Evolutionary conservation across 2,329 filamentous ascomycete species (phyloP).

Genomic region (Fusarium sp.): DNA sequence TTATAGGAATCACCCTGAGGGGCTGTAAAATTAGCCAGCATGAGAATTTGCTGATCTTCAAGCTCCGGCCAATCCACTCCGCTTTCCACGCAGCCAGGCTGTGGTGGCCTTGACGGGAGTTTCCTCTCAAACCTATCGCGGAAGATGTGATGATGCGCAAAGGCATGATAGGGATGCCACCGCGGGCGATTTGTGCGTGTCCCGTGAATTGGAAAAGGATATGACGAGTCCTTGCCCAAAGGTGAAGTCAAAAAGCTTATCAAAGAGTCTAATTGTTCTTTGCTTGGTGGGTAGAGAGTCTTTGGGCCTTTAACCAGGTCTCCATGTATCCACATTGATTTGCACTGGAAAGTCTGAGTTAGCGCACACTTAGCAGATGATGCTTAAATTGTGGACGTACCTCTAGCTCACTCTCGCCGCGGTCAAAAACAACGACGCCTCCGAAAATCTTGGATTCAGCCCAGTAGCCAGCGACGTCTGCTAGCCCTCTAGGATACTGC

Average conservation of each 20-base stretch:
- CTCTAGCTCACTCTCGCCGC: slow-evolving; percentile 25
- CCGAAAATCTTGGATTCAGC: slow-evolving; percentile 31
- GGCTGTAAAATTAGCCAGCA: neutral
- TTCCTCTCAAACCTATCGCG: slow-evolving; percentile 23
- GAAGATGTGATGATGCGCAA: slow-evolving; percentile 32
- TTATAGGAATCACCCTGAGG: neutral
- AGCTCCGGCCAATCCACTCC: slow-evolving; percentile 26
- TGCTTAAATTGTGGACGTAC: neutral
- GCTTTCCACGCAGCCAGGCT: neutral
- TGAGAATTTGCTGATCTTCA: neutral
- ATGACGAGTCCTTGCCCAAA: rapidly evolving
- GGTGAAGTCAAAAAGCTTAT: slow-evolving; percentile 2
- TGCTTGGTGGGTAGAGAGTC: slow-evolving; percentile 30
- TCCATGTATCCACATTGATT: slow-evolving; percentile 27
- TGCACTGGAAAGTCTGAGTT: slow-evolving; percentile 1
- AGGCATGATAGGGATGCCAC: slow-evolving; percentile 29
- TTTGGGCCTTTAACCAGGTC: neutral
- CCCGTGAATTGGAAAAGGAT: slow-evolving; percentile 25
- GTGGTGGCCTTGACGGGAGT: neutral
- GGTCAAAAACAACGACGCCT: slow-evolving; percentile 21
- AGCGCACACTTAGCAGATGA: neutral
- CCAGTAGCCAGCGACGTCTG: slow-evolving; percentile 29
- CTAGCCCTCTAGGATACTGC: slow-evolving; percentile 20
- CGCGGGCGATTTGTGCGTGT: slow-evolving; percentile 19
- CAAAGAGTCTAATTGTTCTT: slow-evolving; percentile 13